Evolutionary conservation across 345 rosid species (phyloP).

Genomic region (Acer campestre): DNA sequence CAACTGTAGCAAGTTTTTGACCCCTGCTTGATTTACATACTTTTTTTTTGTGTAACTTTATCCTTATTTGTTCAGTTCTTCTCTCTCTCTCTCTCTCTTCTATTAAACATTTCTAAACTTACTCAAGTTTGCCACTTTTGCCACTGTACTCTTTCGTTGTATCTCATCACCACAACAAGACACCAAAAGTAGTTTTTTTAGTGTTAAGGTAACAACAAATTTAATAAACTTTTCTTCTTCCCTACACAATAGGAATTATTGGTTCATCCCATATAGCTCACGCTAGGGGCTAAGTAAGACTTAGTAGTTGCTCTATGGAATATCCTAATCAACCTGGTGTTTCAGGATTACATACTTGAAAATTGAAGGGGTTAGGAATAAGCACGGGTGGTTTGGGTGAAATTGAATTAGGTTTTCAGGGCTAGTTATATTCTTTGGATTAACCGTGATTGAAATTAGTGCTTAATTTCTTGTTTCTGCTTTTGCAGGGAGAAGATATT

Average conservation of each 20-base stretch:
- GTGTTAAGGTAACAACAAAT: too few relatives aligned
- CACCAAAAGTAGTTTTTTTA: too few relatives aligned
- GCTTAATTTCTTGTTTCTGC: background rate
- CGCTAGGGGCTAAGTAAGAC: too few relatives aligned
- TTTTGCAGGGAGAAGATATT: constrained; percentile 80
- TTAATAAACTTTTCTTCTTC: too few relatives aligned
- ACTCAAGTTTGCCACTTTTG: too few relatives aligned
- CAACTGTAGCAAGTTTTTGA: background rate
- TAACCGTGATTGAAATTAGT: background rate
- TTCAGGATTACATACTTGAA: background rate
- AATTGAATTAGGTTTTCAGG: background rate
- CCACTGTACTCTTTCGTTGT: too few relatives aligned
- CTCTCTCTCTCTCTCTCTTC: background rate
- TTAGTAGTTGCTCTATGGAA: background rate
- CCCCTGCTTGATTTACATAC: background rate
- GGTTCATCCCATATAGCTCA: too few relatives aligned
- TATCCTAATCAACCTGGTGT: background rate
- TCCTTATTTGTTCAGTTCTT: background rate
- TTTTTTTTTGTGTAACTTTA: background rate
- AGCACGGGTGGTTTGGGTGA: background rate
- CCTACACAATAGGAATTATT: too few relatives aligned
- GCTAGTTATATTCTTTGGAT: background rate
- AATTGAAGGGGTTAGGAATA: background rate
- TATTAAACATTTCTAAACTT: background rate
- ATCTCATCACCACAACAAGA: too few relatives aligned